Evolutionary conservation across 345 rosid genomes (phyloP).

Genomic region (Salix brachista): DNA sequence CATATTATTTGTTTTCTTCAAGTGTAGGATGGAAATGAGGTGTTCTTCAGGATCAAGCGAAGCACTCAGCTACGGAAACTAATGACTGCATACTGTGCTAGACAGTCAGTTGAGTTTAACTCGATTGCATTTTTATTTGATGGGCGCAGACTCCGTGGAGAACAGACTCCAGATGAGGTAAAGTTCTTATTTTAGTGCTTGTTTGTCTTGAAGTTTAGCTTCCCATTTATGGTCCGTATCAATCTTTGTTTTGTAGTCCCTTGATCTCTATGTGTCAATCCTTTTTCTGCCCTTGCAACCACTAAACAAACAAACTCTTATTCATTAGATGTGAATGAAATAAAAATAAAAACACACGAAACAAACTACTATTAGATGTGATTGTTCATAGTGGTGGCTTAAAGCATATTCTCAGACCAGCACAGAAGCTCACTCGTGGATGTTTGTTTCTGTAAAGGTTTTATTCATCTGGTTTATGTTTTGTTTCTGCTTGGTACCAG

Average conservation of each 20-base stretch:
- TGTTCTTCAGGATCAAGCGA: constrained; percentile 33
- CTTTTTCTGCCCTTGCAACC: no score
- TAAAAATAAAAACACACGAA: no score
- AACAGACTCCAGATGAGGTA: constrained; percentile 34
- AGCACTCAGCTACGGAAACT: constrained; percentile 31
- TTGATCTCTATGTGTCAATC: no score
- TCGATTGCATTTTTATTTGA: constrained; percentile 33
- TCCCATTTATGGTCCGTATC: neutral
- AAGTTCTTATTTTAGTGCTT: neutral
- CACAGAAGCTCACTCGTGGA: no score
- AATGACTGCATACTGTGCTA: constrained; percentile 29
- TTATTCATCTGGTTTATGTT: neutral
- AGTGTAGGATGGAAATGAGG: constrained; percentile 29
- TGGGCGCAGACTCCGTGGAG: constrained; percentile 29
- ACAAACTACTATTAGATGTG: no score
- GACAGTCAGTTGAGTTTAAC: constrained; percentile 31
- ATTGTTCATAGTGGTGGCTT: no score
- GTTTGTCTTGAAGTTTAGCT: neutral
- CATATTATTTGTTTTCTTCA: neutral
- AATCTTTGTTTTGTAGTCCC: no score
- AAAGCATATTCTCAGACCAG: no score
- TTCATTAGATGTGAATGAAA: no score
- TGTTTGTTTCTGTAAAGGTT: neutral
- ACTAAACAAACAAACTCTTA: no score
- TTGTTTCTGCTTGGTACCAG: constrained; percentile 22